These are phyloP conservation scores for Didymella segeticola DNA, from an alignment of 2,329 filamentous ascomycete species.

Conservation along the genomic window DNA sequence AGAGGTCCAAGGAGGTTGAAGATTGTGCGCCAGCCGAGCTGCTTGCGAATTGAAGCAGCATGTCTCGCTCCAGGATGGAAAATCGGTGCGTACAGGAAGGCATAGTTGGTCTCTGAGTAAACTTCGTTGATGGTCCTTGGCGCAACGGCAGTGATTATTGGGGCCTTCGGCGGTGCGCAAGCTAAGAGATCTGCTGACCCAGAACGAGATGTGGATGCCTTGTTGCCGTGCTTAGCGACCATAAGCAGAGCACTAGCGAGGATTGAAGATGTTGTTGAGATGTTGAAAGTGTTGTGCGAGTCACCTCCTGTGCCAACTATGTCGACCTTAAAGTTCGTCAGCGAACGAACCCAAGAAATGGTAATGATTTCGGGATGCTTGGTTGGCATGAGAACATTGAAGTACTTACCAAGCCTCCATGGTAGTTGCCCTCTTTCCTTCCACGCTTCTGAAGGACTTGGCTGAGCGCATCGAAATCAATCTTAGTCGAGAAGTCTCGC, in stretches of 20 bases:
- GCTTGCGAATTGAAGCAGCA: constrained; percentile 82
- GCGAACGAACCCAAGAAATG: background rate
- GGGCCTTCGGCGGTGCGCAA: constrained; percentile 73
- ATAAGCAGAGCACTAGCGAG: constrained; percentile 84
- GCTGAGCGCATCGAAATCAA: constrained; percentile 70
- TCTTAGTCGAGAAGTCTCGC: constrained; percentile 76
- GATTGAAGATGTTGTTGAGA: constrained; percentile 93
- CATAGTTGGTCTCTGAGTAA: constrained; percentile 85
- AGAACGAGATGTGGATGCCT: constrained; percentile 92
- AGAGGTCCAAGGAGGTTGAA: constrained; percentile 96
- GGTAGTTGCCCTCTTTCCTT: constrained; percentile 74
- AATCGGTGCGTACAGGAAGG: constrained; percentile 92
- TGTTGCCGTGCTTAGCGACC: constrained; percentile 94
- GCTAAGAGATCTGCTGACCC: constrained; percentile 92
- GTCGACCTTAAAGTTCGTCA: constrained; percentile 67
- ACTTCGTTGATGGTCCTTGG: constrained; percentile 74
- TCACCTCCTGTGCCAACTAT: constrained; percentile 98
- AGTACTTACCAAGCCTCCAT: constrained; percentile 77
- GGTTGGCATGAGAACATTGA: background rate
- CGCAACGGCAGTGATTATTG: constrained; percentile 75
- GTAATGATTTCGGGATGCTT: background rate
- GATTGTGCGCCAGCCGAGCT: constrained; percentile 92
- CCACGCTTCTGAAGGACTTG: constrained; percentile 66
- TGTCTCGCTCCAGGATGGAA: constrained; percentile 96
- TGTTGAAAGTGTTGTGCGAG: constrained; percentile 97